phyloP scores from a whole-genome alignment of 179 eudicot genomes.

The Amaranthus tricolor region DNA sequence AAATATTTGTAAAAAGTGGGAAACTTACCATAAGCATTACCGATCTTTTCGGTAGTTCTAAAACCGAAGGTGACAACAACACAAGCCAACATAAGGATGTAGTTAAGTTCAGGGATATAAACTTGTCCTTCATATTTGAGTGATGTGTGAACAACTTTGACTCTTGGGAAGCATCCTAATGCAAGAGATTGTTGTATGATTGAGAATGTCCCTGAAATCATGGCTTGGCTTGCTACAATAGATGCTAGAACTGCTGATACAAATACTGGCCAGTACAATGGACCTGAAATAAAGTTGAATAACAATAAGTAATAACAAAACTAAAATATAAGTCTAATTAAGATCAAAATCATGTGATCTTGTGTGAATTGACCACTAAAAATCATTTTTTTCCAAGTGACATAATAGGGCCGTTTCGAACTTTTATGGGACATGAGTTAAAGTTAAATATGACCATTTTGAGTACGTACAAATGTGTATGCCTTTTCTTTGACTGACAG shows the following conservation, averaged over 20 bases:
- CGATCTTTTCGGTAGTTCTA: slow-evolving; percentile 52
- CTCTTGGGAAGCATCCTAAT: slow-evolving; percentile 71
- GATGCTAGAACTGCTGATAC: slow-evolving; percentile 59
- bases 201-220: slow-evolving; percentile 66
- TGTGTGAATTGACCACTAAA: too few species aligned
- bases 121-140: slow-evolving; percentile 63
- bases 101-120: slow-evolving; percentile 65
- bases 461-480: too few species aligned
- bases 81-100: slow-evolving; percentile 62
- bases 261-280: slow-evolving; percentile 63
- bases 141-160: slow-evolving; percentile 61
- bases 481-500: too few species aligned
- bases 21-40: slow-evolving; percentile 68
- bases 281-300: too few species aligned
- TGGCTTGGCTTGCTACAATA: slow-evolving; percentile 71
- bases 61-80: slow-evolving; percentile 53
- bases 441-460: too few species aligned
- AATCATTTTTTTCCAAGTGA: too few species aligned
- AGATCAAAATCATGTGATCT: too few species aligned
- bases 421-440: too few species aligned
- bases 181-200: slow-evolving; percentile 67
- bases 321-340: too few species aligned
- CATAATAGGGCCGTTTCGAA: too few species aligned
- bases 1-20: not conserved
- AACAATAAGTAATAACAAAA: too few species aligned